Evolutionary conservation across 1,284 basidiomycete genomes (phyloP), one percentile per base, ranked within the genome.

Genomic region (Melampsora larici-populina): DNA sequence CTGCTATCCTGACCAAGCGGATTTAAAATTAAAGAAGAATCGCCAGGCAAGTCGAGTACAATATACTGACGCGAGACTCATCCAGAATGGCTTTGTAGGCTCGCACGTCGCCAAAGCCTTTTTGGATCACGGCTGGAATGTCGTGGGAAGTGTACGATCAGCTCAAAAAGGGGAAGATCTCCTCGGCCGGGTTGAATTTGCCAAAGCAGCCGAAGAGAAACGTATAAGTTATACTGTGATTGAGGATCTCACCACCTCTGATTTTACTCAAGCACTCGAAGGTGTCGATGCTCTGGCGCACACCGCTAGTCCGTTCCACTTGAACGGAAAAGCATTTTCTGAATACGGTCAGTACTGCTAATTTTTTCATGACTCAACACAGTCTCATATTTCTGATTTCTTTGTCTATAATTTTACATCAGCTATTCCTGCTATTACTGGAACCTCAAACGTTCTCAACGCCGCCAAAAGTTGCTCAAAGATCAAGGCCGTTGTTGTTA

Each of bases 261-360:
- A 88, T 1, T 91, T 91, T 80, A 89, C 91, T 80, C 88, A 90
- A 58, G 89, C 89, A 0, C 89, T 91, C 48, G 88, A 88, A 81
- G 89, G 86, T 1, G 87, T 91, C 0, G 87, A 89, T 79, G 89
- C 85, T 6, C 88, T 91, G 43, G 85, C 84, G 48, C 88, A 89
- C 82, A 87, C 85, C 3, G 88, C 88, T 0, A 88, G 87, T 4
- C 88, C 88, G 3, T 85, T 85, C 86, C 82, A 66, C 48, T 55
- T 55, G 21, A 81, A 83, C 1, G 84, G 83, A 1, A 80, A 83
- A 18, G 84, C 86, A 58, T 86, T 87, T 6, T 78, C 85, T 68
- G 86, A 86, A 85, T 77, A 36, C 9, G 36, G 36, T 36, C 36
- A 36, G 36, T 36, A 36, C 36, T 36, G 5, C 3, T 36, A 36